Percentiles rank a stretch among this genome's conserved stretches.
Evolutionary conservation across 2,329 filamentous ascomycete species (phyloP).

Genomic region (Clonostachys solani): DNA sequence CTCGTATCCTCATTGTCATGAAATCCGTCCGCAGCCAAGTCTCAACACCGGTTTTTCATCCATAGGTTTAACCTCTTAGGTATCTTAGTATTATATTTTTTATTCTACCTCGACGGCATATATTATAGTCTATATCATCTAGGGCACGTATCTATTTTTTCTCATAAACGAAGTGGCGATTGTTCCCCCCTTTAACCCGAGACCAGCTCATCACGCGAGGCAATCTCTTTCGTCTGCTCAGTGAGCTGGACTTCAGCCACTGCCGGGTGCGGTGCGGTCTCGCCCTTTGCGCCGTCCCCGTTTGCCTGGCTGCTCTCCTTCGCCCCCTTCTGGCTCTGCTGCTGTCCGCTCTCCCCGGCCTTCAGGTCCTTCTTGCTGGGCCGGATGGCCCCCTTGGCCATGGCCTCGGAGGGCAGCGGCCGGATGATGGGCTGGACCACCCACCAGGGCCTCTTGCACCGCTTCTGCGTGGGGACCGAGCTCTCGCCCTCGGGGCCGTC

Average conservation of each 20-base stretch:
- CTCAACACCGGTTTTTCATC: too few species aligned
- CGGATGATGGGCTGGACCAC: slow-evolving; percentile 83
- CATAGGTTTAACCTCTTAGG: too few species aligned
- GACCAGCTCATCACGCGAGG: slow-evolving; percentile 14
- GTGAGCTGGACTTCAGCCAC: slow-evolving; percentile 3
- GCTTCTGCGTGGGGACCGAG: slow-evolving; percentile 62
- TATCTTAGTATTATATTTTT: too few species aligned
- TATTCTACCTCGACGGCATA: too few species aligned
- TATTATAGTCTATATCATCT: too few species aligned
- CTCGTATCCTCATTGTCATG: too few species aligned
- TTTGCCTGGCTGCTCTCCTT: slow-evolving; percentile 39
- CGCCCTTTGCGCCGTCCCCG: slow-evolving; percentile 10
- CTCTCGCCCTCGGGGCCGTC: slow-evolving; percentile 45
- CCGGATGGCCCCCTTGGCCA: slow-evolving; percentile 74
- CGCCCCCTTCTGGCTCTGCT: slow-evolving; percentile 10
- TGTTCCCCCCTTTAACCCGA: slow-evolving; percentile 9
- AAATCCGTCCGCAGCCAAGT: too few species aligned
- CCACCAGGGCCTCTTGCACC: slow-evolving; percentile 84
- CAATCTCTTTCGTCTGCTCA: slow-evolving; percentile 13
- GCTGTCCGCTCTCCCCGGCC: slow-evolving; percentile 10
- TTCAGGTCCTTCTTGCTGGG: slow-evolving; percentile 66
- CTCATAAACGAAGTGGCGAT: too few species aligned
- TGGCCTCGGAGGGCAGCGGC: slow-evolving; percentile 81
- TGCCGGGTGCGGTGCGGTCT: slow-evolving; percentile 5
- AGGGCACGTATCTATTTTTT: too few species aligned